phyloP scores from a whole-genome alignment of 2,329 filamentous ascomycete species.

The Xenoacremonium recifei region DNA sequence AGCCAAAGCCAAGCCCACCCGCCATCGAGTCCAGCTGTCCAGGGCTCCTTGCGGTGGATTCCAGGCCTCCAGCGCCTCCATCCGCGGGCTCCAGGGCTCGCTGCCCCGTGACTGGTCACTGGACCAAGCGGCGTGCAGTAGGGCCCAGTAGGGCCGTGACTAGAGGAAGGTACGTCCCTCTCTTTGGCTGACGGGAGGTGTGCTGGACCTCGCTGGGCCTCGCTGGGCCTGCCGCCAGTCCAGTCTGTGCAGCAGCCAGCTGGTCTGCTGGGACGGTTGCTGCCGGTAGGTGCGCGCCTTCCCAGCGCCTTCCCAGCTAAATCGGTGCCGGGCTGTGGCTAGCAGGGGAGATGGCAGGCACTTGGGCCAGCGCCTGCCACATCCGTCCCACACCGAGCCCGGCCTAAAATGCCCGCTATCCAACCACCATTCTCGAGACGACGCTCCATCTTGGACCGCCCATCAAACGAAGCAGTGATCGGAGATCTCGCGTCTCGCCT shows the following conservation, averaged over 20 bases:
- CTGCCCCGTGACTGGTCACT: constrained; percentile 15
- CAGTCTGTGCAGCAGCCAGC: neutral
- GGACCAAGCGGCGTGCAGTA: constrained; percentile 6
- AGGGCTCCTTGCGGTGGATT: too few relatives aligned
- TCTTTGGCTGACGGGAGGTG: too few relatives aligned
- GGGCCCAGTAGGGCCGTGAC: constrained; percentile 1
- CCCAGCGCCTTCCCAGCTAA: constrained; percentile 2
- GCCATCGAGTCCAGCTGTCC: too few relatives aligned
- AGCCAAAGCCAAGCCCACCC: too few relatives aligned
- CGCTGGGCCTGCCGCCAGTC: too few relatives aligned
- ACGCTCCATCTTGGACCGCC: too few relatives aligned
- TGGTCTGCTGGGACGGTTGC: constrained; percentile 1
- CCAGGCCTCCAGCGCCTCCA: neutral
- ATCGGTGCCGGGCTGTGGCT: neutral
- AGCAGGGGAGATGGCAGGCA: constrained; percentile 16
- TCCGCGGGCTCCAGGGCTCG: neutral
- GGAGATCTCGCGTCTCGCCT: too few relatives aligned
- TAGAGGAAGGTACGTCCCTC: constrained; percentile 1
- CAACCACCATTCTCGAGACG: constrained; percentile 8
- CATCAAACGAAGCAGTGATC: too few relatives aligned
- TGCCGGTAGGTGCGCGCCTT: constrained; percentile 3
- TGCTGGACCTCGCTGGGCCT: too few relatives aligned
- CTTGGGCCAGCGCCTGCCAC: constrained; percentile 13
- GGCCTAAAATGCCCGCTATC: constrained; percentile 2
- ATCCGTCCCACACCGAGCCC: neutral